These are phyloP conservation scores for Sporormia fimetaria DNA, from an alignment of 495 filamentous ascomycete species.

Conservation along the genomic window DNA sequence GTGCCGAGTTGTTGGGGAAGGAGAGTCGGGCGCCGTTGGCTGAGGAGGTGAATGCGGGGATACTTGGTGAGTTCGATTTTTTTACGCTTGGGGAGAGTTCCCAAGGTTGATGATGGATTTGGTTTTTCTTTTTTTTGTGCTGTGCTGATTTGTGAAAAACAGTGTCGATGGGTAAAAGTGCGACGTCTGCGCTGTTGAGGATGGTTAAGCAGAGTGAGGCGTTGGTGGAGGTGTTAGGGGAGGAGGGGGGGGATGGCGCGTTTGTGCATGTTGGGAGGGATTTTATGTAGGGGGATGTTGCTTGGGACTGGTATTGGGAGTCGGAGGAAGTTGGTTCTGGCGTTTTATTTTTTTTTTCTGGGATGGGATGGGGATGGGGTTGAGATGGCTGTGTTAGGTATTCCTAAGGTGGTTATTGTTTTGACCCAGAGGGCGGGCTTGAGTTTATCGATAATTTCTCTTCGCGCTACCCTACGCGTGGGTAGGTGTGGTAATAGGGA, in stretches of 20 bases:
- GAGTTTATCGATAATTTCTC: too few species aligned
- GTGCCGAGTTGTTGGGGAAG: constrained; percentile 69
- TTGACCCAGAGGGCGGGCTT: too few species aligned
- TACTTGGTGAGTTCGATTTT: constrained; percentile 55
- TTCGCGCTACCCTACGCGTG: too few species aligned
- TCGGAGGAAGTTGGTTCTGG: too few species aligned
- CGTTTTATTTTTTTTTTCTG: too few species aligned
- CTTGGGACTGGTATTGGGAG: too few species aligned
- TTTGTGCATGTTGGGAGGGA: constrained; percentile 61
- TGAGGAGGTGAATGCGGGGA: constrained; percentile 90
- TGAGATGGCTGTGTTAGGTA: too few species aligned
- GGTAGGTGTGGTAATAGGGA: too few species aligned
- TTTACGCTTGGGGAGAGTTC: constrained; percentile 1
- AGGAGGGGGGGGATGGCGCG: constrained; percentile 73
- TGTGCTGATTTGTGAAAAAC: too few species aligned
- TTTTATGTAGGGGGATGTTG: constrained; percentile 22
- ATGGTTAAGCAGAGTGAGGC: constrained; percentile 80
- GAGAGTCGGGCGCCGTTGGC: constrained; percentile 68
- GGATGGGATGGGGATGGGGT: too few species aligned
- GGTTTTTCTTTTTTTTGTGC: constrained; percentile 11
- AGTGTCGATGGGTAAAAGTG: constrained; percentile 87
- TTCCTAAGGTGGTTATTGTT: too few species aligned
- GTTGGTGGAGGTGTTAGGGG: constrained; percentile 68
- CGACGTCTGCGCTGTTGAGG: constrained; percentile 73
- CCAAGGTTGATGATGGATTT: background rate